Conservation (phyloP, 2,329 filamentous ascomycete genomes). For the Fusarium sp. region DNA sequence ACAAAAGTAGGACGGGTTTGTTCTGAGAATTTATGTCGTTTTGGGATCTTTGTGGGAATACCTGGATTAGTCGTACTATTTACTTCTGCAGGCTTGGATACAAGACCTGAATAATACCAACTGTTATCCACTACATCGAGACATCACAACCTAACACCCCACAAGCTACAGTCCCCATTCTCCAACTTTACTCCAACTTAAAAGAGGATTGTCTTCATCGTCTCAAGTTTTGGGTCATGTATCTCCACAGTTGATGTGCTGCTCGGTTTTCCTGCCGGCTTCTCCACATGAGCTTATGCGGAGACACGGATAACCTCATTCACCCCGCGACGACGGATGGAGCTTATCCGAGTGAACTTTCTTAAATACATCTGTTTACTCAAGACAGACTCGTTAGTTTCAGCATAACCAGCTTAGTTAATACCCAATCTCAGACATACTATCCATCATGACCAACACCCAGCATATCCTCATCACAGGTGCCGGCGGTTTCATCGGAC, state of each 20-base stretch:
- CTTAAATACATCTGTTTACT: conserved; percentile 10
- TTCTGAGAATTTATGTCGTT: not conserved
- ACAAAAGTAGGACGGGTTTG: not conserved
- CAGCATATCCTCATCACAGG: conserved; percentile 71
- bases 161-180: not conserved
- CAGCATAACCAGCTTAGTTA: not conserved
- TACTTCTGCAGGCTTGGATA: not conserved
- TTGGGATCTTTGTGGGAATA: conserved; percentile 11
- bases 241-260: conserved; percentile 2
- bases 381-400: not conserved
- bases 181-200: conserved; percentile 5
- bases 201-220: not conserved
- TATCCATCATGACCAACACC: conserved; percentile 27
- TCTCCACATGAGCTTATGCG: conserved; percentile 38
- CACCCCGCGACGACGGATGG: conserved; percentile 39
- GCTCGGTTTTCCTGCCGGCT: conserved; percentile 39
- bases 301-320: conserved; percentile 28
- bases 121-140: conserved; percentile 1
- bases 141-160: not conserved
- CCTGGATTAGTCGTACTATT: conserved; percentile 2
- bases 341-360: conserved; percentile 7
- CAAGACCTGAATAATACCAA: not conserved
- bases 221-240: not conserved
- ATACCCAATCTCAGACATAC: not conserved
- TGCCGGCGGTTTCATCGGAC: conserved; percentile 74